phyloP scores from a whole-genome alignment of 306 rosid genomes.

The Dalbergia oliveri region DNA sequence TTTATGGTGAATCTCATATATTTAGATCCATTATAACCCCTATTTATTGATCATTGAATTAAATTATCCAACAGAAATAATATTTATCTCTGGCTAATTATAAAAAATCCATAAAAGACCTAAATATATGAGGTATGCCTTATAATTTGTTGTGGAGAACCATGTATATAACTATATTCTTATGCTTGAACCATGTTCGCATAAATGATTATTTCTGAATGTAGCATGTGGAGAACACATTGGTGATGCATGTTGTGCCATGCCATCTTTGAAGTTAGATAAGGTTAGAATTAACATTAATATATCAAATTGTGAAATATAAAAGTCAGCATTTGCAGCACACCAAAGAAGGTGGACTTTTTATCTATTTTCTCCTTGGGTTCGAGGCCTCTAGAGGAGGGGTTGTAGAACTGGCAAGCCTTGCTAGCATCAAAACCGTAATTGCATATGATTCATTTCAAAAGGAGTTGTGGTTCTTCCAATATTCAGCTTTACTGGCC shows the following conservation, averaged over 20 bases:
- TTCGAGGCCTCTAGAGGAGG: not conserved
- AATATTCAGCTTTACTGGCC: not conserved
- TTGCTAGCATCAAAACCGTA: not conserved
- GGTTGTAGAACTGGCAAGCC: not conserved
- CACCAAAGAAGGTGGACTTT: constrained; percentile 32
- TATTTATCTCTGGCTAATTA: too few relatives aligned
- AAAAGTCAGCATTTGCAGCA: constrained; percentile 30
- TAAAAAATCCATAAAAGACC: too few relatives aligned
- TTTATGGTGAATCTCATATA: too few relatives aligned
- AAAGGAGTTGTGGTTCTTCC: not conserved
- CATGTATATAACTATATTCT: not conserved
- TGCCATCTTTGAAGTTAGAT: not conserved
- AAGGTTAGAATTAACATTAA: constrained; percentile 12
- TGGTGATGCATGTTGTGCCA: constrained; percentile 7
- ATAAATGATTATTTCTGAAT: constrained; percentile 35
- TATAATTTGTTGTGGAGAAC: too few relatives aligned
- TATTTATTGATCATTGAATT: too few relatives aligned
- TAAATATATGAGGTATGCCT: too few relatives aligned
- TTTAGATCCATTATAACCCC: too few relatives aligned
- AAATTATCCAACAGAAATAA: too few relatives aligned
- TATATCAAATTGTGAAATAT: constrained; percentile 6
- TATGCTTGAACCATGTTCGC: constrained; percentile 20
- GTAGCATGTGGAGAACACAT: constrained; percentile 33
- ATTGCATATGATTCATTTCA: too few relatives aligned
- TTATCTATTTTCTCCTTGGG: not conserved